Percentiles rank a stretch among this genome's conserved stretches.
Evolutionary conservation across 371 early-diverging fungal species (phyloP).

Genomic region (Rhizomucor pusillus): DNA sequence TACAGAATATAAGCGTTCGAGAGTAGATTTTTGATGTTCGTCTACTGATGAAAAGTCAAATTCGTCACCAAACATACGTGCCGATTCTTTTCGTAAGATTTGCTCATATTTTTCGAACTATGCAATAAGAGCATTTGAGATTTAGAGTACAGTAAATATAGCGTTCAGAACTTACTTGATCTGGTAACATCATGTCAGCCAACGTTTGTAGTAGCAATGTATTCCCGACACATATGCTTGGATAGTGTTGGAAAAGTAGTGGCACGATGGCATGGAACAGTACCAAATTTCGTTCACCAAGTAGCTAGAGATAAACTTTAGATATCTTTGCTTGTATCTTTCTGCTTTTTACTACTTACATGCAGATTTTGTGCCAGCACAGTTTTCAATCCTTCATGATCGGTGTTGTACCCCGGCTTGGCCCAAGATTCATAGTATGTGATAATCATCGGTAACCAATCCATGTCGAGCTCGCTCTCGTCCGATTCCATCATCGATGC

Average conservation of each 20-base stretch:
- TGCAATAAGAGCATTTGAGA: no score
- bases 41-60: no score
- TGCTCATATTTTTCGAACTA: no score
- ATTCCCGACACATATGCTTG: background rate
- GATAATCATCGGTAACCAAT: background rate
- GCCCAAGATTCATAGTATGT: background rate
- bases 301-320: conserved; percentile 11
- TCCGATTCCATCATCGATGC: background rate
- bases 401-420: background rate
- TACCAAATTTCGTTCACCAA: conserved; percentile 20
- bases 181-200: background rate
- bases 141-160: no score
- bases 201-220: background rate
- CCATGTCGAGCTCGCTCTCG: background rate
- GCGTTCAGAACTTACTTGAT: background rate
- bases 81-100: no score
- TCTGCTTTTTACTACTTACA: background rate
- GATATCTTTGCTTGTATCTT: background rate
- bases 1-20: no score
- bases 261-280: conserved; percentile 22
- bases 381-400: background rate
- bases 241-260: conserved; percentile 15
- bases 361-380: background rate
- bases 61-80: no score
- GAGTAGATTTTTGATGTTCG: no score